Base-by-base conservation (phyloP, 352 stramenopile species). In the Phytophthora citrophthora region DNA sequence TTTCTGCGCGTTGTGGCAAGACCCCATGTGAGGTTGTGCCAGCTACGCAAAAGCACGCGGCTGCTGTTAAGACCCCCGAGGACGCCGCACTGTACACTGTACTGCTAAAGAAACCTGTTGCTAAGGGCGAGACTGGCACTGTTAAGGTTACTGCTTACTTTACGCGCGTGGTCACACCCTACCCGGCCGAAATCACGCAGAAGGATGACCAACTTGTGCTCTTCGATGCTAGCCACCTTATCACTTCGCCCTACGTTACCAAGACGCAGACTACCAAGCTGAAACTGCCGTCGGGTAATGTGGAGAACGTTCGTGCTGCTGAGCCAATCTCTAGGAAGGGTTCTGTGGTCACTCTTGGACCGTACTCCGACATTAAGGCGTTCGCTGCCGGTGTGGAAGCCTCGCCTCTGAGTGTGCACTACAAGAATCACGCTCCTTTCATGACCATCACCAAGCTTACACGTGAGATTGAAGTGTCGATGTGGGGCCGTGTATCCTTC, bases 381-480 rank as follows among this genome's bases (percentile, higher is more conserved):
- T 88, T 86, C 39, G 62, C 72, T 1, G 66, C 64, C 9, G 50
- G 67, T 3, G 24, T 70, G 26, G 62, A 69, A 7, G 44, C 48
- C 40, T 63, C 71, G 44, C 62, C 61, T n/a, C 38, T 78, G 31
- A 61, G 45, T 0, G 70, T 96, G 40, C 89, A 97, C 66, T 97
- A 86, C 61, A 92, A 94, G 76, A 94, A 93, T 66, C 82, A 97
- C 71, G 69, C 79, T 41, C 89, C 89, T 26, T 97, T 97, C 68
- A 56, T 94, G 58, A 97, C 88, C 11, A 78, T 95, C 13, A 93
- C 83, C 20, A 89, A 85, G 48, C 75, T 96, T 18, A 83, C 88
- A 16, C 89, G 88, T 55, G 89, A 96, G 65, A 81, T 97, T 54
- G 88, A 97, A 81, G 85, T 97, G 54, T 95, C 86, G 32, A 93